Evolutionary conservation across 2,329 filamentous ascomycete genomes (phyloP).

Genomic region (Exophiala calicioides): DNA sequence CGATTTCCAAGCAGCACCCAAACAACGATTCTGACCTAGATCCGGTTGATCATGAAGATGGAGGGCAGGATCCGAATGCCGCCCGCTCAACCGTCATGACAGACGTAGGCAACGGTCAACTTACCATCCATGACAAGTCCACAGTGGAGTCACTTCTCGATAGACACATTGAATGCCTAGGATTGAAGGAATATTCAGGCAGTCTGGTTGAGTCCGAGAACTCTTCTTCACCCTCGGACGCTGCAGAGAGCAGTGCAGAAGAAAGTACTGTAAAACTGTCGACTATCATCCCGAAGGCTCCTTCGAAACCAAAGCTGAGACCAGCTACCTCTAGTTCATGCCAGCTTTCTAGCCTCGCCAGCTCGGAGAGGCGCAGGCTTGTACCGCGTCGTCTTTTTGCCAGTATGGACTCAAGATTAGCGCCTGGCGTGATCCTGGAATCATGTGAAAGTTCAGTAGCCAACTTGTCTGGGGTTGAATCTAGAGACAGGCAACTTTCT

Average conservation of each 20-base stretch:
- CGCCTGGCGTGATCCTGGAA: constrained; percentile 2
- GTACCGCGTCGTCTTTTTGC: constrained; percentile 29
- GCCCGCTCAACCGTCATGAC: constrained; percentile 1
- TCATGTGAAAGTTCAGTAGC: background rate
- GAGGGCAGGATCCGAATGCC: background rate
- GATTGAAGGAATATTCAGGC: constrained; percentile 15
- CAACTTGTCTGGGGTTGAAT: constrained; percentile 5
- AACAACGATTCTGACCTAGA: constrained; percentile 1
- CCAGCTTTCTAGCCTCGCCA: constrained; percentile 27
- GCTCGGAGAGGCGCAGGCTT: constrained; percentile 22
- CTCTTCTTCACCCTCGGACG: constrained; percentile 3
- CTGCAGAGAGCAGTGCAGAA: background rate
- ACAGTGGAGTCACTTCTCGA: constrained; percentile 33
- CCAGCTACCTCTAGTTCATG: constrained; percentile 22
- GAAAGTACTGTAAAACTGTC: constrained; percentile 14
- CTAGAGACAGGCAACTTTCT: constrained; percentile 8
- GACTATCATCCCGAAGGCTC: constrained; percentile 1
- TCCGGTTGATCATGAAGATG: background rate
- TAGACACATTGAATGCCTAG: constrained; percentile 32
- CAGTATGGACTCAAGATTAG: constrained; percentile 27
- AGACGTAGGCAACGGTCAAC: constrained; percentile 8
- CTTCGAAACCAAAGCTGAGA: constrained; percentile 6
- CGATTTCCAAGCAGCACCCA: background rate
- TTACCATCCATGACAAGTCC: constrained; percentile 30
- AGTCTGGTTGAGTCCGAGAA: constrained; percentile 5